phyloP scores from a whole-genome alignment of 1,139 yeast species.

The Yamadazyma kanchanaburiensis region DNA sequence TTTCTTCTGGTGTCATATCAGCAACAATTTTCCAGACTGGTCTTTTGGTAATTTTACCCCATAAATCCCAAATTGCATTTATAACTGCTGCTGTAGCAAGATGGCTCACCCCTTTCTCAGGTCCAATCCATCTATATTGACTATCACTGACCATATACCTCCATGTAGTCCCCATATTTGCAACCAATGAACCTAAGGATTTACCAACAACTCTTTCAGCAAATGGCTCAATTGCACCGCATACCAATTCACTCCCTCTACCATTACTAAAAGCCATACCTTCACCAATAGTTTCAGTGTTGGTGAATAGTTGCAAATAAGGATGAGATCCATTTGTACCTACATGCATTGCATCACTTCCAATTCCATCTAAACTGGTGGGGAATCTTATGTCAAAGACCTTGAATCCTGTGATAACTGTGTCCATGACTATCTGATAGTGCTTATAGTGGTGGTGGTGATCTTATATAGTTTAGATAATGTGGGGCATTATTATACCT shows the following conservation, averaged over 20 bases:
- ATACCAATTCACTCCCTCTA: slow-evolving; percentile 14
- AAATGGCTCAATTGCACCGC: slow-evolving; percentile 14
- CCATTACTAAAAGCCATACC: slow-evolving; percentile 17
- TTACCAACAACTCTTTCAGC: slow-evolving; percentile 18
- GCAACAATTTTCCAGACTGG: slow-evolving; percentile 37
- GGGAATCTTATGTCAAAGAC: slow-evolving; percentile 27
- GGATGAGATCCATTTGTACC: slow-evolving; percentile 27
- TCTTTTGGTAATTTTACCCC: slow-evolving; percentile 30
- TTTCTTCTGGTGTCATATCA: slow-evolving; percentile 39
- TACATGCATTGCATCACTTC: slow-evolving; percentile 32
- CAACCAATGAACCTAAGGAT: slow-evolving; percentile 22
- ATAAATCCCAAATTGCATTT: slow-evolving; percentile 36
- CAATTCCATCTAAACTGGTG: slow-evolving; percentile 27
- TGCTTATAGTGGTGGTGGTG: no score
- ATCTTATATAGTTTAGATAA: no score
- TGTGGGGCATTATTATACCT: no score
- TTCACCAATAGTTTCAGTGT: slow-evolving; percentile 10
- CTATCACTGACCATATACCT: slow-evolving; percentile 29
- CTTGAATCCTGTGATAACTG: slow-evolving; percentile 17
- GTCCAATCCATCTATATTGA: slow-evolving; percentile 39
- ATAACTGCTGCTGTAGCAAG: slow-evolving; percentile 21
- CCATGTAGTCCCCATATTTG: slow-evolving; percentile 35
- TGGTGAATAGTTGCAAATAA: slow-evolving; percentile 12
- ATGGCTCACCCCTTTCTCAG: slow-evolving; percentile 36
- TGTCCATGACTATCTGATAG: no score